phyloP scores from a whole-genome alignment of 179 eudicot species.

The Pouteria campechiana region DNA sequence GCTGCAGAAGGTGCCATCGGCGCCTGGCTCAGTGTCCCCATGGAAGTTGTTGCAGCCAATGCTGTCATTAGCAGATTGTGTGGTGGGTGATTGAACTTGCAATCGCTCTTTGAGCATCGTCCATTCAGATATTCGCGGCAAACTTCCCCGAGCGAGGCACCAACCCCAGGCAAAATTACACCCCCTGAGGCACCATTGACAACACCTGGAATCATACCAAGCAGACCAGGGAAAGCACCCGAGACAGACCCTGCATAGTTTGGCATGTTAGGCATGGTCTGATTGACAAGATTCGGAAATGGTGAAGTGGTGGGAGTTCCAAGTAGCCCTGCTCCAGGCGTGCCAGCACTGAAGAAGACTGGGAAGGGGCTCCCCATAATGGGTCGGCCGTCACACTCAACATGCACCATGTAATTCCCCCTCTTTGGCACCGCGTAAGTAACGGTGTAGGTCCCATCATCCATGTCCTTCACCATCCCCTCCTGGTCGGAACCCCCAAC shows the following conservation, averaged over 20 bases:
- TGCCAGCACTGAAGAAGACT: slow-evolving; percentile 92
- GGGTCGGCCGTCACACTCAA: slow-evolving; percentile 80
- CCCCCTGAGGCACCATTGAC: slow-evolving; percentile 86
- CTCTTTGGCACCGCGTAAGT: slow-evolving; percentile 88
- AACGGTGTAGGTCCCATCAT: slow-evolving; percentile 79
- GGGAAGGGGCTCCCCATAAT: slow-evolving; percentile 96
- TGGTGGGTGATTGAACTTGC: slow-evolving; percentile 83
- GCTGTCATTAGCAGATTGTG: slow-evolving; percentile 82
- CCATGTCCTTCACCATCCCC: slow-evolving; percentile 86
- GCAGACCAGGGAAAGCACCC: slow-evolving; percentile 80
- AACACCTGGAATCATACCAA: slow-evolving; percentile 92
- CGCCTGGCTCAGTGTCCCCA: slow-evolving; percentile 88
- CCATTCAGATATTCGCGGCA: slow-evolving; percentile 84
- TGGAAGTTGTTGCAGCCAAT: slow-evolving; percentile 69
- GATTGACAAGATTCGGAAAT: slow-evolving; percentile 73
- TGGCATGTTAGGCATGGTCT: slow-evolving; percentile 99
- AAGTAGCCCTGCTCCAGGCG: slow-evolving; percentile 66
- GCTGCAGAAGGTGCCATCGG: slow-evolving; percentile 99
- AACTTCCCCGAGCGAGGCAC: slow-evolving; percentile 88
- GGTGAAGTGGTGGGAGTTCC: slow-evolving; percentile 63
- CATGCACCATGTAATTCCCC: slow-evolving; percentile 91
- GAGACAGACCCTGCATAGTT: slow-evolving; percentile 94
- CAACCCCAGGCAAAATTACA: slow-evolving; percentile 84
- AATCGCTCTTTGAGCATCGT: slow-evolving; percentile 70
- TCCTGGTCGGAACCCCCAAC: slow-evolving; percentile 85